phyloP scores from a whole-genome alignment of 2,329 filamentous ascomycete genomes.

The Aspergillus neoniger region DNA sequence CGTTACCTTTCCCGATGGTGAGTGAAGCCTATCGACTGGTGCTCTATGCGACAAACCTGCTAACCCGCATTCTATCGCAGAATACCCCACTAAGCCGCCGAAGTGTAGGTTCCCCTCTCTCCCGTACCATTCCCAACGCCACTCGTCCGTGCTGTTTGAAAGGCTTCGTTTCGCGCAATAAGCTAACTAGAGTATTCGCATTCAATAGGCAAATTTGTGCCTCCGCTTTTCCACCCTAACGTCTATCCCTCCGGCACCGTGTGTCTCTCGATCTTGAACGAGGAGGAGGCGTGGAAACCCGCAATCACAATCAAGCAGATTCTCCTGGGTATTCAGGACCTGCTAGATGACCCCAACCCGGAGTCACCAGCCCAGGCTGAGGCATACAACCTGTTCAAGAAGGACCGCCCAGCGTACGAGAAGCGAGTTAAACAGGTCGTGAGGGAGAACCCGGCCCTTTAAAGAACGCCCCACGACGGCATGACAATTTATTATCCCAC shows the following conservation, averaged over 20 bases:
- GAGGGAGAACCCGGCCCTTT: constrained; percentile 81
- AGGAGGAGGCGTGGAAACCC: constrained; percentile 98
- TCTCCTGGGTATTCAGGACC: constrained; percentile 89
- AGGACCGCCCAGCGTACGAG: constrained; percentile 84
- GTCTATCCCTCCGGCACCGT: constrained; percentile 98
- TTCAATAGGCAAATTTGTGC: constrained; percentile 82
- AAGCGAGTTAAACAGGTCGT: constrained; percentile 84
- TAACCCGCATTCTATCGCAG: constrained; percentile 49
- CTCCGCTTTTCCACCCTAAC: constrained; percentile 96
- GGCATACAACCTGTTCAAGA: constrained; percentile 95
- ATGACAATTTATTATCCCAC: neutral
- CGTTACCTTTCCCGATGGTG: constrained; percentile 90
- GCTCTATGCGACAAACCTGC: constrained; percentile 13
- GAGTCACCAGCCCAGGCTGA: constrained; percentile 96
- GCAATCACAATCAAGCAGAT: constrained; percentile 99
- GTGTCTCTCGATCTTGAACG: constrained; percentile 94
- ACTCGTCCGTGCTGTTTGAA: no score
- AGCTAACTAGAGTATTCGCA: neutral
- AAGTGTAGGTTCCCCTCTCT: constrained; percentile 72
- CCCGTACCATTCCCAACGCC: no score
- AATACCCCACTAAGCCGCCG: constrained; percentile 97
- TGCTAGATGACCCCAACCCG: constrained; percentile 94
- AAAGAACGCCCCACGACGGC: constrained; percentile 18
- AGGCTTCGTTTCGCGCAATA: neutral
- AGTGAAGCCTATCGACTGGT: constrained; percentile 34